Evolutionary conservation across 345 rosid species (phyloP), one percentile per base, ranked within the genome.

Genomic region (Gossypium anomalum): DNA sequence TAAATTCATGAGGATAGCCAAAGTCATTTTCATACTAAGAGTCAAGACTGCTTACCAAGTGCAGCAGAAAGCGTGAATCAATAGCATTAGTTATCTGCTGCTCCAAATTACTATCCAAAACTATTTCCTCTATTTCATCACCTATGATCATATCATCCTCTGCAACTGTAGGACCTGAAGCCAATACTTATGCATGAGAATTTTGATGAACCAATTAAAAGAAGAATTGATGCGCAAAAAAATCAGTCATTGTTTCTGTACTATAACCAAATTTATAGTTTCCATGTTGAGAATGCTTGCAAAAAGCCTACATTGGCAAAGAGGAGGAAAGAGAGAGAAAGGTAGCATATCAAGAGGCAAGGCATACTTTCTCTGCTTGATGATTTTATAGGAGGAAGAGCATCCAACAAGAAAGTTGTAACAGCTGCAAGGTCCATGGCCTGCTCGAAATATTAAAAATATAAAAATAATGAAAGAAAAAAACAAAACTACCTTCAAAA

Each of bases 21-120:
- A 25, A 19, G 66, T 23, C 81, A 68, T 65, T 64, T 62, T 59
- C 44, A 48, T 72, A 63, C 48, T 75, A 67, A 48, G 48, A 70
- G 63, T 72, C 67, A 79, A 79, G 49, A 74, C 60, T 68, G 73
- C 83, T 75, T 87, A 95, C 99, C 94, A 95, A 83, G 82, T 93
- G 99, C 83, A 89, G 82, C 74, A 95, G 93, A 82, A 95, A 95
- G 67, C 90, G 88, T 38, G 99, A 85, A 80, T 87, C 89, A 70
- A 95, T 84, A 66, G 93, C 91, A 84, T 84, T 85, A 65, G 74
- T 83, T 79, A 95, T 93, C 85, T 89, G 94, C 73, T 79, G 79
- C 77, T 87, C 88, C 84, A 95, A 79, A 81, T 86, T 83, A 75
- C 57, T 75, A 78, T 89, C 79, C 83, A 93, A 78, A 77, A 77